These are phyloP conservation scores for Penicillium diatomitis DNA, from an alignment of 495 filamentous ascomycete species.

Conservation along the genomic window DNA sequence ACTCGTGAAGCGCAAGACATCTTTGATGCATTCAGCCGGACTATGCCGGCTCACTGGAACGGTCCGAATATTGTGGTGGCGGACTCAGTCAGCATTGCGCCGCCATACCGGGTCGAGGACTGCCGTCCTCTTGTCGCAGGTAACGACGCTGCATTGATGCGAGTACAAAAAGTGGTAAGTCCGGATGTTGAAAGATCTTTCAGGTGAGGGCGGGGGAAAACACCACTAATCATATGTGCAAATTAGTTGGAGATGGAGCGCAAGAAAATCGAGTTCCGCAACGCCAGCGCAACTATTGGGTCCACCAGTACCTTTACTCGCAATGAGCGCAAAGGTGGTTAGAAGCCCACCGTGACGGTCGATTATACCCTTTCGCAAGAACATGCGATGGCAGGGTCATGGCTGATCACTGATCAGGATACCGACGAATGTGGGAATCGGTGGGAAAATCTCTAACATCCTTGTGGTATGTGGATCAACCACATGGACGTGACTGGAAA, in stretches of 20 bases:
- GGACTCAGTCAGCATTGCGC: conserved; percentile 52
- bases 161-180: conserved; percentile 59
- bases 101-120: conserved; percentile 52
- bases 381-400: too few species aligned
- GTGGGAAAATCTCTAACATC: too few species aligned
- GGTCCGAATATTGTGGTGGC: conserved; percentile 54
- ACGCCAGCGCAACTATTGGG: conserved; percentile 35
- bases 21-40: conserved; percentile 55
- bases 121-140: conserved; percentile 43
- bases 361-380: too few species aligned
- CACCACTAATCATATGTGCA: neutral
- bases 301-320: conserved; percentile 27
- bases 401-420: too few species aligned
- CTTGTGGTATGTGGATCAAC: too few species aligned
- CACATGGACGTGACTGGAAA: too few species aligned
- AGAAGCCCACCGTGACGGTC: neutral
- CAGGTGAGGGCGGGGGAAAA: neutral
- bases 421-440: too few species aligned
- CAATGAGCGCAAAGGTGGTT: conserved; percentile 21
- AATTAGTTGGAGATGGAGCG: conserved; percentile 41
- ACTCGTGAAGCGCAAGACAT: conserved; percentile 60
- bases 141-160: conserved; percentile 40
- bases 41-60: conserved; percentile 57
- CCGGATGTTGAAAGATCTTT: neutral
- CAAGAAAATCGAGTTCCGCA: conserved; percentile 41